Base-by-base conservation (phyloP, 768 basidiomycete species). In the Macrocybe gigantea region DNA sequence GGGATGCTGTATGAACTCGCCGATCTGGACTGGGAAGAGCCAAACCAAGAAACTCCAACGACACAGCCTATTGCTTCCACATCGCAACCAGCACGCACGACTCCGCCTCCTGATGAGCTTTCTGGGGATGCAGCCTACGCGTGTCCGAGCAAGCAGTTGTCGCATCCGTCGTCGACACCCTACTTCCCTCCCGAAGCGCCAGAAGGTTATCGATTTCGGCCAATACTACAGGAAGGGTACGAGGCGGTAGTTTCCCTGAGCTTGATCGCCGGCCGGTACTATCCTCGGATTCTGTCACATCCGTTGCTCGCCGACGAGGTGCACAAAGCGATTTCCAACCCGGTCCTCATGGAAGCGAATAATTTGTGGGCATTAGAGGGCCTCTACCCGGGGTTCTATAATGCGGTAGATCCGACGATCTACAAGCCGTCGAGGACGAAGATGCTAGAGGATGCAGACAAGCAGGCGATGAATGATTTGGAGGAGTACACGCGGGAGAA, bases 1-100 rank as follows among this genome's bases (percentile, higher is more conserved):
- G 89, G 89, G 15, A 78, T 78, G 75, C 62, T 91, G 44, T 91
- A 83, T 53, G 89, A 92, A 62, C 70, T 92, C 32, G 88, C 79
- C 2, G 89, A 90, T 50, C 69, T 74, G 43, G 85, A 85, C 49
- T 91, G 82, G 82, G 80, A 76, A 40, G 79, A 73, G 12, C 63
- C 62, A 15, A 47, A 56, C 47, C 32, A 49, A 52, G 37, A 33
- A 13, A 32, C 14, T 37, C 49, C 37, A 9, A 41, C 34, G 22
- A 22, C 22, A 22, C 22, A 22, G 2, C 34, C 49, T 31, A 30
- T 49, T 6, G 13, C 49, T 7, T 31, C 53, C 2, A 48, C 45
- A 45, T 32, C 50, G 15, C 48, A 6, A n/a, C 15, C 3, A 12
- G 41, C 45, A 34, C 56, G 6, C 47, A 53, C 12, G 44, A 48